A percentile compares a stretch with the other conserved stretches of the same genome.
These are phyloP conservation scores for Puccinia triticina DNA, from an alignment of 1,284 basidiomycete genomes.

Conservation along the genomic window DNA sequence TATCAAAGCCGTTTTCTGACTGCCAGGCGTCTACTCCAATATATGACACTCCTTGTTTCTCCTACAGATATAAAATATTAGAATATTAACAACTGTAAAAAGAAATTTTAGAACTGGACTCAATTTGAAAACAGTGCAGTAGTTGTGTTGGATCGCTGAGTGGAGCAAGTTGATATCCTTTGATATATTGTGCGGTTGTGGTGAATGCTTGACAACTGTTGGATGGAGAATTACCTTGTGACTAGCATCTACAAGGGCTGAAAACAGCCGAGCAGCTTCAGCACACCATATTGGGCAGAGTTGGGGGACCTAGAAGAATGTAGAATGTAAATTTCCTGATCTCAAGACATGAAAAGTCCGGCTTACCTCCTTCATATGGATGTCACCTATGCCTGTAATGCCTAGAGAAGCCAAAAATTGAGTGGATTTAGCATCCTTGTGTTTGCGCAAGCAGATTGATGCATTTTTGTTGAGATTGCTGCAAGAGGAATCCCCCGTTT, in stretches of 20 bases:
- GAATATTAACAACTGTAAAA: too few species aligned
- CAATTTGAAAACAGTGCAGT: not conserved
- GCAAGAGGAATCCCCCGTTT: not conserved
- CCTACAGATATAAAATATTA: not conserved
- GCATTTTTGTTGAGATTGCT: not conserved
- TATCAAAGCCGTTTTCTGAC: constrained; percentile 4
- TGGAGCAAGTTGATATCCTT: not conserved
- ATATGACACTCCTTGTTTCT: not conserved
- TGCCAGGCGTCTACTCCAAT: not conserved
- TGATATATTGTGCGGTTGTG: not conserved
- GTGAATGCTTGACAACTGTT: not conserved
- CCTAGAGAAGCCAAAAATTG: not conserved
- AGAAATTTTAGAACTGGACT: too few species aligned
- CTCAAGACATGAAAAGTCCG: too few species aligned
- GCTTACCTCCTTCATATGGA: not conserved
- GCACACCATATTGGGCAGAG: too few species aligned
- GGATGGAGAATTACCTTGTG: not conserved
- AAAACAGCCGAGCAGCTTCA: too few species aligned
- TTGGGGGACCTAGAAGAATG: too few species aligned
- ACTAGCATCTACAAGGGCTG: too few species aligned
- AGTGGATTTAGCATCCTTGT: not conserved
- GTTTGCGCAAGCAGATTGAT: not conserved
- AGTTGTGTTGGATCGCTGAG: not conserved
- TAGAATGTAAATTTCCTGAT: too few species aligned
- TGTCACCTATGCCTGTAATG: not conserved